Base-by-base conservation (phyloP, 257 asterid genomes). In the Primulina tabacum region DNA sequence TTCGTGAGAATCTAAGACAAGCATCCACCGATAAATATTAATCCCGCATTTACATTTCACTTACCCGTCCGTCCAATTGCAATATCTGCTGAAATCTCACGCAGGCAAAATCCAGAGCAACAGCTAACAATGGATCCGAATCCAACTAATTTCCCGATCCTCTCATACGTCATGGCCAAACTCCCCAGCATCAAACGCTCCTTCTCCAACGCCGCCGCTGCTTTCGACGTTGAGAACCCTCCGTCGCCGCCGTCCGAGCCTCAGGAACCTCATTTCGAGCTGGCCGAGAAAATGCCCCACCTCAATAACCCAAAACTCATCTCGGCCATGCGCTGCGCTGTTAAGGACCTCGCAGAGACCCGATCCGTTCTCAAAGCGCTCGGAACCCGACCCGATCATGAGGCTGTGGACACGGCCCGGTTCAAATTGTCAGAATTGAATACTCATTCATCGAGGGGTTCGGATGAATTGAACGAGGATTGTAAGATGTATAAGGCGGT, bases 301-400 rank as follows among this genome's bases (percentile, higher is more conserved):
- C 83, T 94, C 26, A 83, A 74, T 9, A 87, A 89, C 64, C 93
- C 86, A n/a, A 79, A 85, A 3, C 82, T 94, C 79, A 57, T 88
- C 56, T 30, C 85, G 69, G 85, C 85, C 20, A 94, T 94, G 99
- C 89, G 86, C 35, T 47, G 72, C 17, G 95, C 97, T 65, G 97
- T 89, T 16, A 74, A 76, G 52, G 97, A 91, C 65, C 92, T 94
- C 59, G 81, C 88, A 55, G 95, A 88, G 70, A 76, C 96, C 69
- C 89, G 99, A 74, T 85, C 95, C 33, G 71, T 80, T 53, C 86
- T 94, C 76, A 78, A 67, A 60, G 66, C 84, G 64, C 85, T 94
- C 3, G 99, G 97, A 0, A 84, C 81, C 67, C 88, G 96, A 6
- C 97, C 99, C 65, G 96, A 88, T 77, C 99, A 94, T 79, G 99